phyloP scores from a whole-genome alignment of 73 alveolate species.

The Paramecium caudatum region DNA sequence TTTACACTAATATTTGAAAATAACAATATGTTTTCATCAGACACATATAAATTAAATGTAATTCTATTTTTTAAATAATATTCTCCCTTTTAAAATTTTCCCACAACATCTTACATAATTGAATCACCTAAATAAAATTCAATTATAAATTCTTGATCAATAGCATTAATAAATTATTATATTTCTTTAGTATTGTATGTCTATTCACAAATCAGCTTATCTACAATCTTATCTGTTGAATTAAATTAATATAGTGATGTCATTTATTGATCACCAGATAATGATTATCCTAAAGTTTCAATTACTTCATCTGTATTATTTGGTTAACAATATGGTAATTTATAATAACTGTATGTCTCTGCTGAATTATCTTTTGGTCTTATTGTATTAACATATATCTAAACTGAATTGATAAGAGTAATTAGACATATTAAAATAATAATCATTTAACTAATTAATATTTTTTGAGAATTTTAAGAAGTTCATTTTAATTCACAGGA shows the following conservation, averaged over 20 bases:
- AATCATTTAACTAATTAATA: slow-evolving; percentile 32
- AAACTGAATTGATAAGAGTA: not conserved
- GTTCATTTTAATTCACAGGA: not conserved
- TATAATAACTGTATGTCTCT: slow-evolving; percentile 64
- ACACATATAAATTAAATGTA: slow-evolving; percentile 48
- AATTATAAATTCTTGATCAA: slow-evolving; percentile 27
- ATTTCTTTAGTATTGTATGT: slow-evolving; percentile 25
- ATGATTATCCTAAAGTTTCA: slow-evolving; percentile 41
- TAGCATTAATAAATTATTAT: slow-evolving; percentile 31
- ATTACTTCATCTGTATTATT: slow-evolving; percentile 13
- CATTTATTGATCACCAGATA: slow-evolving; percentile 11
- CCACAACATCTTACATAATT: slow-evolving; percentile 53
- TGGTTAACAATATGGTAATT: slow-evolving; percentile 61
- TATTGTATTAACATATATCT: slow-evolving; percentile 59
- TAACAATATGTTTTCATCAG: not conserved
- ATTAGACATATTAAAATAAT: not conserved
- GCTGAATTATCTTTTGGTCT: slow-evolving; percentile 69
- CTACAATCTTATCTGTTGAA: not conserved
- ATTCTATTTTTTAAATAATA: slow-evolving; percentile 69
- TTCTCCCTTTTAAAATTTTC: slow-evolving; percentile 19
- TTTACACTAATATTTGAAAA: slow-evolving; percentile 25
- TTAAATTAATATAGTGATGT: not conserved
- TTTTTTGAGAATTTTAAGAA: slow-evolving; percentile 15
- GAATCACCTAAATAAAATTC: slow-evolving; percentile 65
- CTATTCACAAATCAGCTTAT: slow-evolving; percentile 10